These are phyloP conservation scores for Sugiyamaella lignohabitans DNA, from an alignment of 805 yeast genomes.

Conservation along the genomic window DNA sequence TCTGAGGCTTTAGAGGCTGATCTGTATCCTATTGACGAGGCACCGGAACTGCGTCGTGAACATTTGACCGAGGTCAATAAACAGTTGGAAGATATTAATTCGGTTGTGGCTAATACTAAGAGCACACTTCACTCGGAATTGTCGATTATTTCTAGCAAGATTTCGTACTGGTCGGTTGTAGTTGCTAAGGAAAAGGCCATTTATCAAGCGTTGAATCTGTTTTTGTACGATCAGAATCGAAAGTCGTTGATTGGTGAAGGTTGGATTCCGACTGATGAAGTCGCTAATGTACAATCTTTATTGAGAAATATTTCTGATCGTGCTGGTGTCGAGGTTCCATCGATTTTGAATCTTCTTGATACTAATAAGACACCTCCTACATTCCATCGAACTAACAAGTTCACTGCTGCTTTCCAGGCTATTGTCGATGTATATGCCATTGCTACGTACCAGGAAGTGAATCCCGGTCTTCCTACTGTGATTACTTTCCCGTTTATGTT, in stretches of 20 bases:
- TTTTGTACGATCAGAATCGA: slow-evolving; percentile 77
- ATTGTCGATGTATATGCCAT: slow-evolving; percentile 95
- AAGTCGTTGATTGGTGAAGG: slow-evolving; percentile 91
- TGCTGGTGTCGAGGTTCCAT: slow-evolving; percentile 36
- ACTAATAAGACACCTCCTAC: slow-evolving; percentile 93
- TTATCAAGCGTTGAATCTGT: slow-evolving; percentile 67
- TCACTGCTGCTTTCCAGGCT: slow-evolving; percentile 85
- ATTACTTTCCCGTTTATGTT: slow-evolving; percentile 98
- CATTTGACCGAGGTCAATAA: slow-evolving; percentile 38
- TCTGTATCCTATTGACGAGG: slow-evolving; percentile 55
- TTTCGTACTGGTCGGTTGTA: slow-evolving; percentile 65
- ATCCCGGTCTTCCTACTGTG: slow-evolving; percentile 91
- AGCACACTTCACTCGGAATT: slow-evolving; percentile 71
- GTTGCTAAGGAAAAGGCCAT: slow-evolving; percentile 77
- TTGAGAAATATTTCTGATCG: slow-evolving; percentile 57
- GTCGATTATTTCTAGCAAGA: slow-evolving; percentile 65
- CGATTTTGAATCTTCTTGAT: slow-evolving; percentile 50
- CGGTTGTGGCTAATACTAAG: slow-evolving; percentile 58
- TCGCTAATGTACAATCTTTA: slow-evolving; percentile 56
- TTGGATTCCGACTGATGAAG: slow-evolving; percentile 84
- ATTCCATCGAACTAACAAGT: slow-evolving; percentile 87
- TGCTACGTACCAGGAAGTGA: slow-evolving; percentile 88
- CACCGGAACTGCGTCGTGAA: slow-evolving; percentile 34
- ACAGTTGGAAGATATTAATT: slow-evolving; percentile 49
- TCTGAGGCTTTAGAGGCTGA: slow-evolving; percentile 87